Evolutionary conservation across 495 filamentous ascomycete genomes (phyloP).

Genomic region (Aspergillus hancockii): DNA sequence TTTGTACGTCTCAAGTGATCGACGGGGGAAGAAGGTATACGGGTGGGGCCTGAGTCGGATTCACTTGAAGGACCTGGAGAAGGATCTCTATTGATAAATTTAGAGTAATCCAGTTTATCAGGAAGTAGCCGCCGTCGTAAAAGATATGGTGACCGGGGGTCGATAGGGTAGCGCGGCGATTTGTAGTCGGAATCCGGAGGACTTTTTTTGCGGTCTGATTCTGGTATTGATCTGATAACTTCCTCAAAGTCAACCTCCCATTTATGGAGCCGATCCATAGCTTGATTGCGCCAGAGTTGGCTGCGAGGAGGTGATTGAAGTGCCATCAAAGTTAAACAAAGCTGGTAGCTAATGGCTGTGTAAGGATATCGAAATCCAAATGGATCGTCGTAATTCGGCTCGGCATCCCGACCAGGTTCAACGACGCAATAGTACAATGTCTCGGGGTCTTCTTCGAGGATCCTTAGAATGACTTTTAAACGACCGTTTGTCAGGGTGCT

Average conservation of each 20-base stretch:
- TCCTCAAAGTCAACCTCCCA: constrained; percentile 10
- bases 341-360: constrained; percentile 2
- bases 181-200: constrained; percentile 6
- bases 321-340: background rate
- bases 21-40: too few species aligned
- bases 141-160: constrained; percentile 5
- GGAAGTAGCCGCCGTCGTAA: background rate
- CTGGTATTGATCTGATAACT: constrained; percentile 3
- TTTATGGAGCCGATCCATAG: background rate
- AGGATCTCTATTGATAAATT: too few species aligned
- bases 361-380: constrained; percentile 7
- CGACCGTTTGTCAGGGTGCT: constrained; percentile 3
- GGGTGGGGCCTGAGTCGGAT: too few species aligned
- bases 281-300: constrained; percentile 7
- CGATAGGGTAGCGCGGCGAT: background rate
- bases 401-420: background rate
- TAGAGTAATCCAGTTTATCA: too few species aligned
- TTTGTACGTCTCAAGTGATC: too few species aligned
- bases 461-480: constrained; percentile 5
- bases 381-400: background rate
- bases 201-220: constrained; percentile 4
- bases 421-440: constrained; percentile 2
- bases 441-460: constrained; percentile 1
- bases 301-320: background rate
- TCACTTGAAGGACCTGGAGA: too few species aligned